Evolutionary conservation across 331 rosid genomes (phyloP), one percentile per base, ranked within the genome.

Genomic region (Pyracantha coccinea): DNA sequence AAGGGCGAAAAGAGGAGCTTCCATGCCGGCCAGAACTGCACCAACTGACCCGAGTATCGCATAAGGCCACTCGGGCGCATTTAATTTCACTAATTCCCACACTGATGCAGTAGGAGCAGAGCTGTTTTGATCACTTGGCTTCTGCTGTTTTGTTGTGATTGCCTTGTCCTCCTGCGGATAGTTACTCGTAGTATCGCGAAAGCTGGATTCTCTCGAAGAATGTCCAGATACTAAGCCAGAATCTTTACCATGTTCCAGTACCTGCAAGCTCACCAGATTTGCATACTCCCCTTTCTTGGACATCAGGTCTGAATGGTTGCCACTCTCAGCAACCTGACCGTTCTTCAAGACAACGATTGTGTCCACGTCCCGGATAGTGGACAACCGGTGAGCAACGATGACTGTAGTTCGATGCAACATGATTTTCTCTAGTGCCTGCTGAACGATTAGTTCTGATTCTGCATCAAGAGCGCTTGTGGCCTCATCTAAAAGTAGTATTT

Each of bases 381-480:
- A 90, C 35, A 90, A 80, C 14, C 93, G 80, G 69, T 92, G 98
- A 1, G 98, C 95, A 71, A 90, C 86, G 11, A 86, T 62, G 28
- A 90, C 79, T 68, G 98, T 90, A 4, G 96, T 92, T 31, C 96
- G 68, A 75, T 90, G 72, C 33, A 76, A 83, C 95, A 84, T 92
- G n/a, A 92, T 79, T 55, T 81, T 87, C 69, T 90, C 85, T 44
- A 92, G 83, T 76, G 95, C 95, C 74, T 82, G 86, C 73, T 90
- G 95, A 64, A 92, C 96, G 52, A 82, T 57, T 41, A 73, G 82
- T 76, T 92, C 96, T 68, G 98, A 92, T 80, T 87, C 91, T 71
- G 95, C 83, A 82, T 90, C 98, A 38, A 89, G 88, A 75, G 96
- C 93, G 81, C 96, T 92, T 21, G 96, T 92, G 29, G 98, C 96